Evolutionary conservation across 805 yeast genomes (phyloP), one percentile per base, ranked within the genome.

Genomic region (Candida namnaoensis): DNA sequence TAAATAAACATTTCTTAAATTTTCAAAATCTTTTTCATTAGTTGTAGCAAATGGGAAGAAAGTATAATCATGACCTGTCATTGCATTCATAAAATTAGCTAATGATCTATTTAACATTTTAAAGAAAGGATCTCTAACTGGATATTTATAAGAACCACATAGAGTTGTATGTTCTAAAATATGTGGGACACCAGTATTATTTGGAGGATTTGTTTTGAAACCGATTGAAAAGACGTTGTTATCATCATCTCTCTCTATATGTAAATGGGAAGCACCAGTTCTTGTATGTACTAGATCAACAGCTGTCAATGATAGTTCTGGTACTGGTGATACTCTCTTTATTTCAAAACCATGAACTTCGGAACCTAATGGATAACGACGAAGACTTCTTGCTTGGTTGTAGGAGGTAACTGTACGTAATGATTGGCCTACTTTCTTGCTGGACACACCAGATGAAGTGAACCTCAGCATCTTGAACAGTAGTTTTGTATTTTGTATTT

Each of bases 41-140:
- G 98, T 91, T 3, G 99, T 93, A 27, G 98, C 85, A 68, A 93
- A 93, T 5, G 99, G 99, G 54, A 85, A 93, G 61, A 80, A 90
- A 0, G 99, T 93, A 57, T 88, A 90, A 62, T 93, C 98, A 52
- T 85, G 90, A 23, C 95, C 99, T 0, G 99, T 93, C 96, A 93
- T 87, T 8, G 99, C 99, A 59, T 93, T 93, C 99, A 93, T 93
- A 62, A 88, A 93, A 59, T 88, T 93, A 32, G 96, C 80, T 53
- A 93, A 66, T n/a, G 97, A 88, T 48, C 97, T 67, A 60, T 88
- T 91, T 44, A 91, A 69, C 99, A 93, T 93, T 60, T 91, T 91
- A 74, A 93, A 93, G 61, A 93, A 93, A 2, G 99, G 99, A 62
- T 93, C 99, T 50, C 97, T 71, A 1, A 93, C 96, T 3, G 97